Evolutionary conservation across 2,329 filamentous ascomycete genomes (phyloP).

Genomic region (Diaporthe vaccinii): DNA sequence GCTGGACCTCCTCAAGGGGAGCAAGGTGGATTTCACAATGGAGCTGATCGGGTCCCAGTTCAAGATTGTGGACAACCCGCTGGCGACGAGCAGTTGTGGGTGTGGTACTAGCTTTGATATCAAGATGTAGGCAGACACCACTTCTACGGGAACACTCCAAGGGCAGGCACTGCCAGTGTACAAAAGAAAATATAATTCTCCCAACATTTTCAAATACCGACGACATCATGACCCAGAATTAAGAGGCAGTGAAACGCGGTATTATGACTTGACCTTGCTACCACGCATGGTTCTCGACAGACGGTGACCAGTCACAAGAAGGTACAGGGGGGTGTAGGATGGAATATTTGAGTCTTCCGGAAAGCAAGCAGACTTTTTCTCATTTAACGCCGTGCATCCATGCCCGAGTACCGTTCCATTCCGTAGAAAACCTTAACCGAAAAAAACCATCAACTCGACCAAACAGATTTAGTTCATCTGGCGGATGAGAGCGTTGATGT

Average conservation of each 20-base stretch:
- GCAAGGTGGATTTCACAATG: slow-evolving; percentile 96
- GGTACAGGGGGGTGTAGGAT: slow-evolving; percentile 38
- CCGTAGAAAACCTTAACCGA: slow-evolving; percentile 49
- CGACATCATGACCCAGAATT: slow-evolving; percentile 25
- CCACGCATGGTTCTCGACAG: slow-evolving; percentile 32
- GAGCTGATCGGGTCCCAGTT: slow-evolving; percentile 93
- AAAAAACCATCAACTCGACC: slow-evolving; percentile 38
- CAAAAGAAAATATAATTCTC: slow-evolving; percentile 31
- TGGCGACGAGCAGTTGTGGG: slow-evolving; percentile 93
- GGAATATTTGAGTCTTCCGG: slow-evolving; percentile 37
- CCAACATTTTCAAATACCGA: slow-evolving; percentile 18
- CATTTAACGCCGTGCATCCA: slow-evolving; percentile 54
- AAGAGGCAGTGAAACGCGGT: slow-evolving; percentile 31
- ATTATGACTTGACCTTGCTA: slow-evolving; percentile 37
- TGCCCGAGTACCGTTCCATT: slow-evolving; percentile 45
- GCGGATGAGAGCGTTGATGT: slow-evolving; percentile 95
- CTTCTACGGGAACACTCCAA: neutral
- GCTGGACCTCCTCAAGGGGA: slow-evolving; percentile 89
- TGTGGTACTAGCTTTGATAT: slow-evolving; percentile 99
- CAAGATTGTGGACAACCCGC: slow-evolving; percentile 94
- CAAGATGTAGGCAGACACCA: slow-evolving; percentile 64
- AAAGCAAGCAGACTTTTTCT: slow-evolving; percentile 42
- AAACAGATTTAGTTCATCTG: slow-evolving; percentile 89
- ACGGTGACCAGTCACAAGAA: slow-evolving; percentile 39
- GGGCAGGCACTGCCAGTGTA: neutral